Percentiles rank a stretch among this genome's conserved stretches.
phyloP scores from a whole-genome alignment of 169 alveolate species.

The Eimeria tenella region DNA sequence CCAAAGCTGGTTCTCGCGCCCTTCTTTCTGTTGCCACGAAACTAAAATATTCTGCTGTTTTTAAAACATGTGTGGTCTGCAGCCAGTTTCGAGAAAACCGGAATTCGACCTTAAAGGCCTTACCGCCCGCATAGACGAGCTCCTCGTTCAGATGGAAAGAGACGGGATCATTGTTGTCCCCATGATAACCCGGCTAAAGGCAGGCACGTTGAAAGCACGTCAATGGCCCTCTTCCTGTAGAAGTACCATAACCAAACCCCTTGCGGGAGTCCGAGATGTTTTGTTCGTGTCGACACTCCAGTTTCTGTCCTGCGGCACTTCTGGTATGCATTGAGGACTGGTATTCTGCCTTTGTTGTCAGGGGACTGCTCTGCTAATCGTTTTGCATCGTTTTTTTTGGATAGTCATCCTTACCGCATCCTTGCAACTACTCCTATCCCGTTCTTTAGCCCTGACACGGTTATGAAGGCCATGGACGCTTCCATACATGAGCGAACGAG shows the following conservation, averaged over 20 bases:
- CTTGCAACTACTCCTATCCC: constrained; percentile 72
- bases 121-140: constrained; percentile 47
- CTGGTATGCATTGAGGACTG: background rate
- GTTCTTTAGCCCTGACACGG: constrained; percentile 63
- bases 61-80: constrained; percentile 14
- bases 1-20: too few species aligned
- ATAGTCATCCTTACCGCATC: constrained; percentile 63
- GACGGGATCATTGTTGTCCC: constrained; percentile 63
- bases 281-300: too few species aligned
- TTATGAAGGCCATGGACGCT: constrained; percentile 27
- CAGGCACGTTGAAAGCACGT: background rate
- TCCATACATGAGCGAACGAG: constrained; percentile 33
- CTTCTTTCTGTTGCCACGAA: too few species aligned
- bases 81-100: constrained; percentile 49
- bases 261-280: too few species aligned
- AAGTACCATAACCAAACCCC: too few species aligned
- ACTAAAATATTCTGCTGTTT: background rate
- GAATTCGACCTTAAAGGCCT: constrained; percentile 47
- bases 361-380: constrained; percentile 73
- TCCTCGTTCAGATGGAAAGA: constrained; percentile 59
- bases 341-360: background rate
- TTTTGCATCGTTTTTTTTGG: constrained; percentile 58
- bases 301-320: too few species aligned
- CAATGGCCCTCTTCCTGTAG: background rate
- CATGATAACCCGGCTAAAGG: constrained; percentile 60